phyloP scores from a whole-genome alignment of 768 basidiomycete species.

The Punctularia strigosozonata region DNA sequence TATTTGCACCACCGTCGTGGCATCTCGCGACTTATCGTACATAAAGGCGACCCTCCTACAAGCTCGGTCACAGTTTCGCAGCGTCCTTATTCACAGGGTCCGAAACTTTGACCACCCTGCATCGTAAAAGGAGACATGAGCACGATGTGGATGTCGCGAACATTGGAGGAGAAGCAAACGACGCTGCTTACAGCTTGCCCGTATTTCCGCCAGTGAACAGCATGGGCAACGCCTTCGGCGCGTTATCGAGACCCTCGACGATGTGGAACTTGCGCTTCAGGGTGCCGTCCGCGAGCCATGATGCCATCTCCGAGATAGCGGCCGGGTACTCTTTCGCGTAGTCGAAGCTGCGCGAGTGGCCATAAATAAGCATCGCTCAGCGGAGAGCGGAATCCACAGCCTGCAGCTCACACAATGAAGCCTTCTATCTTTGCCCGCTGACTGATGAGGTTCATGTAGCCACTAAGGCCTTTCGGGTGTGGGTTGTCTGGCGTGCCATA shows the following conservation, averaged over 20 bases:
- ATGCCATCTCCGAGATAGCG: conserved; percentile 45
- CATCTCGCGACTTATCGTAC: not conserved
- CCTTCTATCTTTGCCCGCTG: conserved; percentile 76
- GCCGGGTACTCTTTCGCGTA: conserved; percentile 48
- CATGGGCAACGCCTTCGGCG: conserved; percentile 56
- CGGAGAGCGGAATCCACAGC: not conserved
- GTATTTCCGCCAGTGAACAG: conserved; percentile 69
- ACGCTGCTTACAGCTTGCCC: conserved; percentile 49
- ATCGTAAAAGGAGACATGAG: conserved; percentile 5
- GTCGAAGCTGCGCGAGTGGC: conserved; percentile 44
- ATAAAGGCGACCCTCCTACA: not conserved
- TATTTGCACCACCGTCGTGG: not conserved
- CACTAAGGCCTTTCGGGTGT: conserved; percentile 53
- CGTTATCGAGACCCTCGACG: conserved; percentile 63
- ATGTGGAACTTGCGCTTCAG: conserved; percentile 75
- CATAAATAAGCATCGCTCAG: not conserved
- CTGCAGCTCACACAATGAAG: conserved; percentile 58
- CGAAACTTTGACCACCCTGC: conserved; percentile 48
- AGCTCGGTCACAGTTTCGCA: not conserved
- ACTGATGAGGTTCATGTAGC: conserved; percentile 58
- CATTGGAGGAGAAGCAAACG: not conserved
- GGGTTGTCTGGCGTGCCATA: conserved; percentile 29
- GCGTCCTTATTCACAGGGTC: conserved; percentile 26
- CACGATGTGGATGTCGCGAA: not conserved
- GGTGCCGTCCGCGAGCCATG: conserved; percentile 52